Base-by-base conservation (phyloP, 306 rosid genomes). In the Trichosanthes cucumerina region DNA sequence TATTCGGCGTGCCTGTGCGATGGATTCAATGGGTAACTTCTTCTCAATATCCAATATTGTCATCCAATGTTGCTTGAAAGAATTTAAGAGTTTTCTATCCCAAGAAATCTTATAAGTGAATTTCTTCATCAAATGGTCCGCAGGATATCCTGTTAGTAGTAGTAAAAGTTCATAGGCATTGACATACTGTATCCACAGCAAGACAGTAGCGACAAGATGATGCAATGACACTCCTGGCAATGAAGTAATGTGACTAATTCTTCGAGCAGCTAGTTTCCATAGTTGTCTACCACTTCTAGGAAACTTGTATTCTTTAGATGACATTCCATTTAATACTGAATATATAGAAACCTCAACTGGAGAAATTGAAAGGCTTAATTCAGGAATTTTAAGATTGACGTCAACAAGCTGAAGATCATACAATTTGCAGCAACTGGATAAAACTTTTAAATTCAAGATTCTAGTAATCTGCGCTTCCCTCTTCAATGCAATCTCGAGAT, bases 231-330 rank as follows among this genome's bases (percentile, higher is more conserved):
- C 62, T 79, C 87, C 85, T 52, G 85, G 88, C 64, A 82, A 82
- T 72, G 80, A 72, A 71, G 79, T 85, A 85, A 79, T 74, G 38
- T 28, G 84, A 78, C 76, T 75, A 84, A 94, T 83, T 79, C 90
- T 88, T 78, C 79, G 88, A 65, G 98, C 91, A 79, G 92, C 95
- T 84, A 90, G 81, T 82, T 82, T 86, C 98, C 98, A 94, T 50
- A 94, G 86, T 72, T 90, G 90, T 84, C 88, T 84, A 75, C 84
- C 95, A 90, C 86, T 84, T 91, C 93, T 92, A 79, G 89, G 44
- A 83, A 81, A 78, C 62, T 58, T 85, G 79, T 75, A 81, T 68
- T 83, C 85, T 81, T 62, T 76, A 34, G 90, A 82, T 76, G 88
- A 81, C 84, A 85, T 52, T 75, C 82, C 80, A 76, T 64, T 73